These are phyloP conservation scores for Boletus calvinii DNA, from an alignment of 1,284 basidiomycete genomes.

Conservation along the genomic window DNA sequence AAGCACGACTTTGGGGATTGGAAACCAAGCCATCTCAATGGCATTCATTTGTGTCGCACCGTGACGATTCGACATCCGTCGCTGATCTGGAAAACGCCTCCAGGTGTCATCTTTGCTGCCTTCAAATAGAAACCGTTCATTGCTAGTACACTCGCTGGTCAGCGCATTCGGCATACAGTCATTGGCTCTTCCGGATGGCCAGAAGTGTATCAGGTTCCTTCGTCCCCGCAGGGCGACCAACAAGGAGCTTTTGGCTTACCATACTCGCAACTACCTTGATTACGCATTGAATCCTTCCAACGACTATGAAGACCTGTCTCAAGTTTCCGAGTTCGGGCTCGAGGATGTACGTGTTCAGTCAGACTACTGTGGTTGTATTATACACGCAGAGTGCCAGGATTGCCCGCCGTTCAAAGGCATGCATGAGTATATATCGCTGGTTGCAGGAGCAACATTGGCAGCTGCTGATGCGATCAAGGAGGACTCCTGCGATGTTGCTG, in stretches of 20 bases:
- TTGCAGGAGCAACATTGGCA: slow-evolving; percentile 77
- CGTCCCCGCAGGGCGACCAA: slow-evolving; percentile 52
- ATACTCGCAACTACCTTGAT: slow-evolving; percentile 57
- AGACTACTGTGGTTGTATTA: background rate
- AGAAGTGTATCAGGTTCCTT: slow-evolving; percentile 42
- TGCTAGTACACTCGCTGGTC: slow-evolving; percentile 75
- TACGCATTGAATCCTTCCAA: slow-evolving; percentile 44
- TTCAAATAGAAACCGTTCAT: slow-evolving; percentile 79
- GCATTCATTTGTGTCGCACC: background rate
- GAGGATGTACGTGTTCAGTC: slow-evolving; percentile 54
- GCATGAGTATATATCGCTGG: slow-evolving; percentile 63
- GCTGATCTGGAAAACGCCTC: slow-evolving; percentile 4
- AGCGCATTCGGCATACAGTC: slow-evolving; percentile 56
- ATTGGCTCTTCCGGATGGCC: slow-evolving; percentile 24
- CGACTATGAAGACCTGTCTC: slow-evolving; percentile 17
- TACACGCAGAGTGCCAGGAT: slow-evolving; percentile 55
- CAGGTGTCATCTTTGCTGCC: slow-evolving; percentile 74
- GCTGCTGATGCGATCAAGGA: slow-evolving; percentile 64
- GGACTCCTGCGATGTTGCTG: slow-evolving; percentile 57
- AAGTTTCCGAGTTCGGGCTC: slow-evolving; percentile 53
- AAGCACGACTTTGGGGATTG: slow-evolving; percentile 6
- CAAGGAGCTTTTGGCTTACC: slow-evolving; percentile 55
- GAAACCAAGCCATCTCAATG: background rate
- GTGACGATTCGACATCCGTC: background rate
- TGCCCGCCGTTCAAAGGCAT: slow-evolving; percentile 77